Base-by-base conservation (phyloP, 495 filamentous ascomycete species). In the Eremomyces bilateralis region DNA sequence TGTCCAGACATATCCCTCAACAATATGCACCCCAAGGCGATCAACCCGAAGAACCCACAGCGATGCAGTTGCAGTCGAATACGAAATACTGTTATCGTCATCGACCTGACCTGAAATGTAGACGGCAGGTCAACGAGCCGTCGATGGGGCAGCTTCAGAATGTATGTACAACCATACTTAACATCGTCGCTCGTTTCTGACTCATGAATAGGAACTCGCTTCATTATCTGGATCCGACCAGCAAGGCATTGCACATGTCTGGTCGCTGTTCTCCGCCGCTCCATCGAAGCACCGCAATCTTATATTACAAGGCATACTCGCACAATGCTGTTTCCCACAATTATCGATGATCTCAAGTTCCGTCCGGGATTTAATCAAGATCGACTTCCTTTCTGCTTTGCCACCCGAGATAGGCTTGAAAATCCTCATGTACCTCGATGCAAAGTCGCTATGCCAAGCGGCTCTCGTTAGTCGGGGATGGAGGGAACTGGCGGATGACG, bases 71-170 rank as follows among this genome's bases (percentile, higher is more conserved):
- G 20, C 8, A 71, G 34, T 60, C 64, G 3, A 93, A 88, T 50
- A 88, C 81, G 31, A 82, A 76, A 51, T 95, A 80, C 58, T 99
- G 88, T 54, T 95, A 99, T 53, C 72, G 88, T 20, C 88, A 99
- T 52, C 67, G 79, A 29, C 90, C 88, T 15, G 90, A 95, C 48
- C 69, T 85, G 20, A 93, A 93, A 58, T 99, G 88, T 54, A 60
- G 80, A 35, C 66, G 84, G 35, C 81, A 88, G 37, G 83, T 80
- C 24, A 80, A 95, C 57, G 88, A 95, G 53, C 73, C 79, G 22
- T 83, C 84, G 25, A 95, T 94, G 90, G 78, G 82, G 44, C 75
- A 81, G 55, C 63, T 99, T 37, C 88, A 95, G 49, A 69, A 68
- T 47, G 79, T 82, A 65, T 35, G 71, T 54, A 35, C 37, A 37